phyloP scores from a whole-genome alignment of 2,329 filamentous ascomycete genomes.

The Curvularia sp. region DNA sequence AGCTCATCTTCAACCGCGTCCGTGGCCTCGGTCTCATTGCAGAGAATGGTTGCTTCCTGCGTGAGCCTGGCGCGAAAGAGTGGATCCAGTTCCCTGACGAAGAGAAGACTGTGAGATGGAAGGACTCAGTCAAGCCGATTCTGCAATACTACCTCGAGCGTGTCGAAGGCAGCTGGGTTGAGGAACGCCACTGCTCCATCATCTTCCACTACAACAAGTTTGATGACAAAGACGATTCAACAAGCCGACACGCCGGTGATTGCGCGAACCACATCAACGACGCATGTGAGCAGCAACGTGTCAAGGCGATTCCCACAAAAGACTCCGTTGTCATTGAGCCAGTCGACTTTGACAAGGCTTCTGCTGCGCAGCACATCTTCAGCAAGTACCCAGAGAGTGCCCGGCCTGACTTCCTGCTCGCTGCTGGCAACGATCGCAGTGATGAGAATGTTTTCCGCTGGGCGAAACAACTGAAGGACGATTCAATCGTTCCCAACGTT shows the following conservation, averaged over 20 bases:
- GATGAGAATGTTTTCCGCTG: constrained; percentile 94
- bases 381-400: constrained; percentile 49
- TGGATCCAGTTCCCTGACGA: constrained; percentile 83
- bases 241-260: constrained; percentile 81
- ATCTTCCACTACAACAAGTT: constrained; percentile 89
- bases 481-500: constrained; percentile 62
- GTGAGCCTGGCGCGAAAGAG: constrained; percentile 67
- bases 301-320: constrained; percentile 83
- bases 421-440: constrained; percentile 88
- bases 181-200: constrained; percentile 89
- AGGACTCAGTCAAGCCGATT: constrained; percentile 80
- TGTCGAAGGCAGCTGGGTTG: constrained; percentile 84
- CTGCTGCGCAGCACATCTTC: constrained; percentile 78
- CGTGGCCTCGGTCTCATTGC: constrained; percentile 88
- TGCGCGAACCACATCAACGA: constrained; percentile 96
- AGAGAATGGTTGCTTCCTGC: constrained; percentile 92
- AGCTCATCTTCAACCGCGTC: constrained; percentile 82
- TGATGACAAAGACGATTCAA: constrained; percentile 73
- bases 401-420: constrained; percentile 80
- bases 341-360: constrained; percentile 85
- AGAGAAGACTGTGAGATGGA: constrained; percentile 77
- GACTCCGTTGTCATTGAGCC: constrained; percentile 85
- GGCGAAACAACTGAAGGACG: constrained; percentile 78
- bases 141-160: constrained; percentile 90
- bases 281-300: constrained; percentile 80